These are phyloP conservation scores for Cicer pinnatifidum DNA, from an alignment of 306 rosid genomes.

Conservation along the genomic window DNA sequence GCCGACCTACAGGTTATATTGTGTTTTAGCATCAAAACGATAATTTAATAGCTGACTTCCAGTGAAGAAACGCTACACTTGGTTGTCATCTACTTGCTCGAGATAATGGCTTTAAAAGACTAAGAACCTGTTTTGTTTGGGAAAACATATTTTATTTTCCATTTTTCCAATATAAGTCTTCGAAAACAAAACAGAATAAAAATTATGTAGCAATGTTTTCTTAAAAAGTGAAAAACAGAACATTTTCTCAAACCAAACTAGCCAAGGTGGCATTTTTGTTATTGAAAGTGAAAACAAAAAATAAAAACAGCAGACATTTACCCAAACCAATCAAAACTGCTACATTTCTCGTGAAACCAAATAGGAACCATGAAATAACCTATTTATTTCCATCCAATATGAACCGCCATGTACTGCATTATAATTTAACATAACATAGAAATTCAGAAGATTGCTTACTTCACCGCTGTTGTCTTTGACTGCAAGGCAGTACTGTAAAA, in stretches of 20 bases:
- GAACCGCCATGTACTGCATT: slow-evolving; percentile 8
- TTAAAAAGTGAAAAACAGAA: not conserved
- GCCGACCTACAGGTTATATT: slow-evolving; percentile 61
- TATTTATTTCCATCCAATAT: not conserved
- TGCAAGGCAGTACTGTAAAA: slow-evolving; percentile 90
- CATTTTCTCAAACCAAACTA: not conserved
- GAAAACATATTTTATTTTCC: not conserved
- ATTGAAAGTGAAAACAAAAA: slow-evolving; percentile 21
- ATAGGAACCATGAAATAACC: not conserved
- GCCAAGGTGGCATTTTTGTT: not conserved
- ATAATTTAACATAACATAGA: slow-evolving; percentile 12
- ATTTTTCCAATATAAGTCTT: not conserved
- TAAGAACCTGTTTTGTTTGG: not conserved
- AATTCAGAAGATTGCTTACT: slow-evolving; percentile 59
- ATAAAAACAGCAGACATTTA: slow-evolving; percentile 1
- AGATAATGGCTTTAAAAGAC: not conserved
- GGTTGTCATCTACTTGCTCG: slow-evolving; percentile 19
- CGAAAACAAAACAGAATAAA: slow-evolving; percentile 10
- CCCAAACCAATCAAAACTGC: not conserved
- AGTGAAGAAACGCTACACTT: not conserved
- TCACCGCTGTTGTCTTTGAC: slow-evolving; percentile 83
- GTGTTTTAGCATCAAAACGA: slow-evolving; percentile 38
- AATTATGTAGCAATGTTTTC: not conserved
- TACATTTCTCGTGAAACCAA: slow-evolving; percentile 12
- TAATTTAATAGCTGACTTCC: not conserved